Percentiles rank a stretch among this genome's conserved stretches.
Conservation (phyloP, 345 rosid genomes). For the Citrus sp. region DNA sequence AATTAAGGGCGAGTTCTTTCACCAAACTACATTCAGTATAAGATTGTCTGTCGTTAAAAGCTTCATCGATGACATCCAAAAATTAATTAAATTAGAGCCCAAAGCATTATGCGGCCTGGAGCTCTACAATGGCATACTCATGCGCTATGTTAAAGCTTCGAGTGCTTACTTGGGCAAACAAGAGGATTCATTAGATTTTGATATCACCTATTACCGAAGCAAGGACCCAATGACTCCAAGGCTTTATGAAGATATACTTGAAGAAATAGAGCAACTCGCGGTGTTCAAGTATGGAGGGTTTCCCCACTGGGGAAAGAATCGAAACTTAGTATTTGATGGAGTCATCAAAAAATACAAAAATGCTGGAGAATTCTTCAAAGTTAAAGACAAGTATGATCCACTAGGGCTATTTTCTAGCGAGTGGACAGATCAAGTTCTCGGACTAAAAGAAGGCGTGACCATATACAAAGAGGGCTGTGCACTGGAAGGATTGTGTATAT, state of each 20-base stretch:
- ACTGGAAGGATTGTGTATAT: slow-evolving; percentile 70
- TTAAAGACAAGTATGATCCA: slow-evolving; percentile 60
- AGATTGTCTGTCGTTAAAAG: slow-evolving; percentile 35
- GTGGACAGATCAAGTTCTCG: slow-evolving; percentile 63
- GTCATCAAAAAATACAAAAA: slow-evolving; percentile 53
- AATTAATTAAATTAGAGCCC: slow-evolving; percentile 44
- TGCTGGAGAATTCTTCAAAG: slow-evolving; percentile 39
- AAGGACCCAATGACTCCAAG: slow-evolving; percentile 61
- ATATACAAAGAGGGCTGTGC: slow-evolving; percentile 63
- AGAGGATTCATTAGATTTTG: slow-evolving; percentile 68
- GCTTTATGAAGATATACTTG: slow-evolving; percentile 56
- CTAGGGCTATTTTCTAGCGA: slow-evolving; percentile 65
- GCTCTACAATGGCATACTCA: slow-evolving; percentile 62
- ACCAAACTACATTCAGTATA: slow-evolving; percentile 61
- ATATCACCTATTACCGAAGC: slow-evolving; percentile 67
- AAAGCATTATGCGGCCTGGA: slow-evolving; percentile 54
- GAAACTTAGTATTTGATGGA: slow-evolving; percentile 58
- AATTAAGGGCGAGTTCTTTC: slow-evolving; percentile 58
- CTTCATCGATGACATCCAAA: slow-evolving; percentile 65
- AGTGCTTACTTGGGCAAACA: slow-evolving; percentile 65
- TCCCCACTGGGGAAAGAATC: slow-evolving; percentile 93
- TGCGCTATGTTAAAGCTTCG: slow-evolving; percentile 69
- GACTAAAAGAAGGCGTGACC: slow-evolving; percentile 37
- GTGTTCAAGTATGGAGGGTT: slow-evolving; percentile 65
- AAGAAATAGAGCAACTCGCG: slow-evolving; percentile 85